Percentiles rank a stretch among this genome's conserved stretches.
Evolutionary conservation across 1,284 basidiomycete genomes (phyloP).

Genomic region (Ganoderma sinense): DNA sequence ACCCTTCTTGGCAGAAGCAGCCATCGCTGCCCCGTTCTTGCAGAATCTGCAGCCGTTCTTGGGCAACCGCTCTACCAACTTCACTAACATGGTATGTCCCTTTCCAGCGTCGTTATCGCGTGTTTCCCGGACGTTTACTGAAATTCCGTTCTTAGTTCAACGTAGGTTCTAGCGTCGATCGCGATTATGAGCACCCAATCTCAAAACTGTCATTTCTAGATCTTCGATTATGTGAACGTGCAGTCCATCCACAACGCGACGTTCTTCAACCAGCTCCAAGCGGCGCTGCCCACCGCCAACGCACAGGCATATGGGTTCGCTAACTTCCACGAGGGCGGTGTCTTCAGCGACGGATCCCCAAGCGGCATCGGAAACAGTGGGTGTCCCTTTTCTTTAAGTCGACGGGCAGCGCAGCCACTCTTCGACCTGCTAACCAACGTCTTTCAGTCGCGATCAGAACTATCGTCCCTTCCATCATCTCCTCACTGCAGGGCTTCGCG

Average conservation of each 20-base stretch:
- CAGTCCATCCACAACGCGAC: constrained; percentile 56
- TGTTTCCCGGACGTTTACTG: not conserved
- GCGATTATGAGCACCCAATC: too few relatives aligned
- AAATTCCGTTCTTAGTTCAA: constrained; percentile 22
- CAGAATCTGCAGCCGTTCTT: constrained; percentile 47
- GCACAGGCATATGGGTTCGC: constrained; percentile 52
- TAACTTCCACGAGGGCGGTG: constrained; percentile 56
- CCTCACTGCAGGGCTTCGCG: constrained; percentile 49
- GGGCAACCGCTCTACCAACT: constrained; percentile 47
- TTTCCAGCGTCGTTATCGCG: not conserved
- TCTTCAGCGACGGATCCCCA: constrained; percentile 50
- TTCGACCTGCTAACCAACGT: not conserved
- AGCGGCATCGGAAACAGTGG: constrained; percentile 54
- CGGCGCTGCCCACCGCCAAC: constrained; percentile 43
- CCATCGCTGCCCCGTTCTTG: constrained; percentile 49
- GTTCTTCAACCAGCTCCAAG: constrained; percentile 38
- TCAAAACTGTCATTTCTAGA: constrained; percentile 31
- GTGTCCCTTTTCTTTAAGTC: constrained; percentile 19
- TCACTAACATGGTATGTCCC: constrained; percentile 49
- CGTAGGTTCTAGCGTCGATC: constrained; percentile 5
- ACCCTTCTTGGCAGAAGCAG: constrained; percentile 44
- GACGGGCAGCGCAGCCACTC: not conserved
- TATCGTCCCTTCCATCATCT: constrained; percentile 53
- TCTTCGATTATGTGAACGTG: constrained; percentile 62
- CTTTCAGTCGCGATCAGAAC: constrained; percentile 49